phyloP scores from a whole-genome alignment of 2,329 filamentous ascomycete genomes.

The Cytospora schulzeri region DNA sequence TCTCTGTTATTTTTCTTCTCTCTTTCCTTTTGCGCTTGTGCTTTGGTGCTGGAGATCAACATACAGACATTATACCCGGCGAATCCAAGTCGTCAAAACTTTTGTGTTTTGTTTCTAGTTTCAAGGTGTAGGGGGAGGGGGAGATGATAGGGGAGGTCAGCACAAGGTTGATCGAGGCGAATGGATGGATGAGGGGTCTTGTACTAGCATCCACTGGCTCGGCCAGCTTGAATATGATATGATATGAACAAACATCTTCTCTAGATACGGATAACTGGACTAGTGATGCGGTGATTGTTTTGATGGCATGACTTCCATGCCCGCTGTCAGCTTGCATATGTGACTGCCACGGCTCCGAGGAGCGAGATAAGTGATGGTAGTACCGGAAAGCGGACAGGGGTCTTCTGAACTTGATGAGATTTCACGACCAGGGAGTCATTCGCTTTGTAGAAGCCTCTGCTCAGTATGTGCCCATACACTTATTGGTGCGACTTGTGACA shows the following conservation, averaged over 20 bases:
- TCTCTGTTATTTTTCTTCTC: background rate
- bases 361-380: no score
- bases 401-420: no score
- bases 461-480: no score
- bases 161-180: background rate
- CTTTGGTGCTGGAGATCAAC: constrained; percentile 18
- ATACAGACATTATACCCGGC: constrained; percentile 26
- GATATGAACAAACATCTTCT: background rate
- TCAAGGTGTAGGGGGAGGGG: constrained; percentile 9
- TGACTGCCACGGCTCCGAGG: no score
- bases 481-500: no score
- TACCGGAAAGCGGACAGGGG: no score
- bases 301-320: no score
- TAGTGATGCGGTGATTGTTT: background rate
- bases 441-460: no score
- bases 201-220: constrained; percentile 4
- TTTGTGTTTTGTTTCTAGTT: constrained; percentile 10
- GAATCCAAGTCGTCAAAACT: constrained; percentile 7
- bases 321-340: no score
- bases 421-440: no score
- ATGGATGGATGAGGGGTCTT: background rate
- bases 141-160: background rate
- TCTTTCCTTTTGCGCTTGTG: constrained; percentile 10
- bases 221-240: constrained; percentile 12
- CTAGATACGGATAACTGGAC: background rate